A percentile compares a stretch with the other conserved stretches of the same genome.
phyloP scores from a whole-genome alignment of 352 stramenopile genomes.

The Hyaloperonospora arabidopsidis region DNA sequence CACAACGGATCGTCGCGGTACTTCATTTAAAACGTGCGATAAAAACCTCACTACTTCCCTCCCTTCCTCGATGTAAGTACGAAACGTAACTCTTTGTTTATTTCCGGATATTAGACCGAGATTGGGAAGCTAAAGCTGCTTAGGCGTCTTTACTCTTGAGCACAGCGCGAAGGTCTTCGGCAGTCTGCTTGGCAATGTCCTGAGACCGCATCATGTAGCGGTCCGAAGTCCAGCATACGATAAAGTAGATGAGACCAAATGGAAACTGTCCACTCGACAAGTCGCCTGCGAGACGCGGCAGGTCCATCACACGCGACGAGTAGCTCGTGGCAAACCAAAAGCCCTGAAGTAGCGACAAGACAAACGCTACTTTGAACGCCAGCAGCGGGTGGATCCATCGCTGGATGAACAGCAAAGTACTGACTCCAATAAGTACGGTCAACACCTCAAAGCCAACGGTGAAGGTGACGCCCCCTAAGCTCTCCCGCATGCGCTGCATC shows the following conservation, averaged over 20 bases:
- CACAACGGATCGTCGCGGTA: conserved; percentile 63
- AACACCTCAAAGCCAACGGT: conserved; percentile 51
- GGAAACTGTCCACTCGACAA: conserved; percentile 51
- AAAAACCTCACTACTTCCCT: no score
- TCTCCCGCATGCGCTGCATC: conserved; percentile 52
- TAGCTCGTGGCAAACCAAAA: conserved; percentile 55
- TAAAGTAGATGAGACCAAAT: conserved; percentile 69
- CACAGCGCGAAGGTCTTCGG: conserved; percentile 50
- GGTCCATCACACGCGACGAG: conserved; percentile 39
- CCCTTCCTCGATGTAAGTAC: no score
- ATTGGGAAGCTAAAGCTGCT: neutral
- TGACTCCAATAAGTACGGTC: conserved; percentile 44
- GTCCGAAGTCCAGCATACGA: conserved; percentile 68
- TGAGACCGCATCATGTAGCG: conserved; percentile 75
- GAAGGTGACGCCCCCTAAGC: conserved; percentile 42
- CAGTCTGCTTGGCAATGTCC: conserved; percentile 51
- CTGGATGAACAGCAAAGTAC: conserved; percentile 57
- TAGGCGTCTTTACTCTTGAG: conserved; percentile 29
- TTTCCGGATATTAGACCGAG: neutral
- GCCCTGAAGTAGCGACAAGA: conserved; percentile 60
- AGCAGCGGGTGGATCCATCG: conserved; percentile 54
- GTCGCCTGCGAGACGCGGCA: conserved; percentile 45
- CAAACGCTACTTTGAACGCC: conserved; percentile 72
- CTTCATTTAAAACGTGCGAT: conserved; percentile 23
- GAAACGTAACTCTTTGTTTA: conserved; percentile 1